Evolutionary conservation across 108 stramenopile species (phyloP), one percentile per base, ranked within the genome.

Genomic region (Chaetoceros tenuissimus): DNA sequence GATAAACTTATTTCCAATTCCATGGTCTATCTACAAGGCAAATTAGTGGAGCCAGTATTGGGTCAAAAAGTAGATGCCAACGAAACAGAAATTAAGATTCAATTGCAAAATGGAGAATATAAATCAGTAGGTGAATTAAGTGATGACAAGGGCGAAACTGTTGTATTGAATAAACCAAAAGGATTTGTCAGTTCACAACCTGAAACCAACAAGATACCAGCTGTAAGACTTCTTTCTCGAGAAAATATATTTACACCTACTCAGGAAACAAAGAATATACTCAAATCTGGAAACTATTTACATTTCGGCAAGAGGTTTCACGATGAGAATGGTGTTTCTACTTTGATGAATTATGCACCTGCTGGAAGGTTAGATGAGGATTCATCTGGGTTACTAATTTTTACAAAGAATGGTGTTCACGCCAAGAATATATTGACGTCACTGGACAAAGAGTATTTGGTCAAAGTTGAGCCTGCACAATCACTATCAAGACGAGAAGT

Each of bases 91-190:
- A 60, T 68, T 20, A 50, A 54, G 19, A 71, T 79, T 34, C 25
- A 47, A 47, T 56, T 64, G 18, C 55, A 61, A 13, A 30, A 60
- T 24, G 58, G 31, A 52, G 21, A 64, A 31, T 47, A 48, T 28
- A 48, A 62, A 29, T 61, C 65, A 69, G 43, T 52, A 10, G 10
- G 3, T 8, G 59, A 60, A 48, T 66, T 71, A 20, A 21, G 53
- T n/a, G 66, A 62, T 7, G 74, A 61, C 46, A 56, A 20, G 18
- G 21, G 46, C 46, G 48, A 48, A 8, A 72, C 87, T 0, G 60
- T 93, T 7, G 70, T 93, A 20, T 48, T 93, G 55, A 71, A 93
- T 73, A 93, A 93, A 58, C 91, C 91, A 0, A n/a, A 66, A 7
- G 87, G 85, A 24, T 85, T 78, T 61, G 85, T 93, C 0, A 80